These are phyloP conservation scores for Xylaria grammica DNA, from an alignment of 495 filamentous ascomycete genomes.

Conservation along the genomic window DNA sequence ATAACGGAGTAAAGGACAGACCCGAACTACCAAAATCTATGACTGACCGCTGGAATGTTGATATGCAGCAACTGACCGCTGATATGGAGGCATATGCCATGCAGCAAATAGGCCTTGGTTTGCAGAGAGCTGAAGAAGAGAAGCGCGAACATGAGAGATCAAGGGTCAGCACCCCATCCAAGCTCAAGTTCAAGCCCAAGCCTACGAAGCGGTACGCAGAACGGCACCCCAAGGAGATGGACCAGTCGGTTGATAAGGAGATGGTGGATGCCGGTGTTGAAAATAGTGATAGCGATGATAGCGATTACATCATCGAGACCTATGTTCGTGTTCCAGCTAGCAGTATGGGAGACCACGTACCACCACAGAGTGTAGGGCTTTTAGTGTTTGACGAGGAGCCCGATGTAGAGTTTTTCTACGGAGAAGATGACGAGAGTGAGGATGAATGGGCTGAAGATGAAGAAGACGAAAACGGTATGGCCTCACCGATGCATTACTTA, in stretches of 20 bases:
- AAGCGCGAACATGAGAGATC: constrained; percentile 26
- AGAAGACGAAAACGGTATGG: constrained; percentile 61
- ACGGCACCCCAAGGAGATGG: constrained; percentile 49
- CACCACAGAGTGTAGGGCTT: constrained; percentile 49
- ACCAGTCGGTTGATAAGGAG: constrained; percentile 28
- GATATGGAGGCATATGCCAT: constrained; percentile 58
- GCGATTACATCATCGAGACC: constrained; percentile 58
- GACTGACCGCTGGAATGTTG: constrained; percentile 43
- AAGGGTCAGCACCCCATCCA: constrained; percentile 13
- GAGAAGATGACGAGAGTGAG: constrained; percentile 49
- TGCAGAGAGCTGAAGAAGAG: constrained; percentile 43
- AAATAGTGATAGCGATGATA: constrained; percentile 47
- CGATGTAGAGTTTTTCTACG: constrained; percentile 59
- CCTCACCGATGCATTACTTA: neutral
- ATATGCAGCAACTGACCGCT: constrained; percentile 50
- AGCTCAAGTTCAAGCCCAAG: constrained; percentile 50
- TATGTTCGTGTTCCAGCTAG: constrained; percentile 58
- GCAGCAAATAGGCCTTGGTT: constrained; percentile 51
- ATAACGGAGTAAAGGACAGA: constrained; percentile 32
- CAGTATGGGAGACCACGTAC: constrained; percentile 45
- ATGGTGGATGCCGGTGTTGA: constrained; percentile 38
- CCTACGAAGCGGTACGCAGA: constrained; percentile 51
- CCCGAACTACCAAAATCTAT: constrained; percentile 47
- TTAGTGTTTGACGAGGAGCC: constrained; percentile 58
- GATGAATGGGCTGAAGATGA: constrained; percentile 56